These are phyloP conservation scores for Aspergillus taichungensis DNA, from an alignment of 495 filamentous ascomycete species.

Conservation along the genomic window DNA sequence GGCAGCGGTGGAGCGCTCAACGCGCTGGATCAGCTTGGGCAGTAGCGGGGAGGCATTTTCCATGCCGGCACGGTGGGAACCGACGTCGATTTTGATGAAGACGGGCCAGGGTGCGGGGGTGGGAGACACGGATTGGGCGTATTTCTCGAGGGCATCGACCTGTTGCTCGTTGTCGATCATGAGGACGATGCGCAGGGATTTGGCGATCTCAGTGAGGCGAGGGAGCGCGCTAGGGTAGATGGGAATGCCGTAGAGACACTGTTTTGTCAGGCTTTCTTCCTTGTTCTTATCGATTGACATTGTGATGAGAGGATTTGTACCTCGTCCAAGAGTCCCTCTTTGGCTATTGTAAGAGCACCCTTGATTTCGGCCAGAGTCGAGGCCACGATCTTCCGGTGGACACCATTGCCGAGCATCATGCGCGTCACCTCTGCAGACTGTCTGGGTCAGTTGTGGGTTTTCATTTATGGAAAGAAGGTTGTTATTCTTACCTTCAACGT, in stretches of 20 bases:
- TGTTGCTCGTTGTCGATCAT: constrained; percentile 30
- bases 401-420: constrained; percentile 25
- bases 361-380: constrained; percentile 25
- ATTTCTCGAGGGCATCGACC: constrained; percentile 20
- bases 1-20: constrained; percentile 11
- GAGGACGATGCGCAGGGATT: constrained; percentile 18
- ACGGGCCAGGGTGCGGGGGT: constrained; percentile 14
- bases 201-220: constrained; percentile 15
- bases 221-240: constrained; percentile 22
- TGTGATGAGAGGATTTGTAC: constrained; percentile 5
- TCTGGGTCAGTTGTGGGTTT: background rate
- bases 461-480: background rate
- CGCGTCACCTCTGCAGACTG: constrained; percentile 24
- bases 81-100: constrained; percentile 24
- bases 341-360: constrained; percentile 19
- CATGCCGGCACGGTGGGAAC: constrained; percentile 17
- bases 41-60: constrained; percentile 8
- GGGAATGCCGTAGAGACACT: constrained; percentile 27
- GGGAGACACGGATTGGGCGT: background rate
- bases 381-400: constrained; percentile 23
- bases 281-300: background rate
- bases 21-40: constrained; percentile 8
- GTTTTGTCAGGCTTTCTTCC: background rate
- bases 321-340: constrained; percentile 27
- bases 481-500: constrained; percentile 23